Conservation (phyloP, 176 grass and related monocot genomes). For the Avena insularis region DNA sequence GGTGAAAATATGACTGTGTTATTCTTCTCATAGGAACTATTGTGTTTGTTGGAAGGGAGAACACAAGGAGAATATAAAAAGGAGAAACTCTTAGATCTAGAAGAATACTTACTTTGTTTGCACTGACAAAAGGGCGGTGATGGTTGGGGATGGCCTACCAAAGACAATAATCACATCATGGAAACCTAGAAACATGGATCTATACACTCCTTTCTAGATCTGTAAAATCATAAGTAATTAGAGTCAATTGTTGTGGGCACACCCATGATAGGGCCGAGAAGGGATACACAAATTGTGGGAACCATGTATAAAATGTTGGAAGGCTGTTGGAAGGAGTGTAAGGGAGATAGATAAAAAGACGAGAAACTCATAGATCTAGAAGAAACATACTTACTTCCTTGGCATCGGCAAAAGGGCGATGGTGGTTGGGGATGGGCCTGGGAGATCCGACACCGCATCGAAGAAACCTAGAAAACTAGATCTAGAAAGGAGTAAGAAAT, state of each 20-base stretch:
- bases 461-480: neutral
- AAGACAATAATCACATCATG: neutral
- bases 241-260: neutral
- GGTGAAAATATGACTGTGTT: neutral
- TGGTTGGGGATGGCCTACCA: neutral
- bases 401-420: too few species aligned
- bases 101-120: neutral
- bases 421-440: neutral
- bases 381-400: neutral
- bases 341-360: neutral
- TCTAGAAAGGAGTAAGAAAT: neutral
- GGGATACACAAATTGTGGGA: too few species aligned
- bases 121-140: neutral
- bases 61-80: neutral
- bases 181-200: neutral
- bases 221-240: neutral
- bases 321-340: neutral
- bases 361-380: neutral
- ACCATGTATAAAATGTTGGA: too few species aligned
- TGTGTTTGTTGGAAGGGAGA: neutral
- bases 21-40: neutral
- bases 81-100: neutral
- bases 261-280: neutral
- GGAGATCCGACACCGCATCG: neutral
- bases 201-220: neutral